A percentile compares a stretch with the other conserved stretches of the same genome.
These are phyloP conservation scores for Gaillardinia entomophila DNA, from an alignment of 805 yeast genomes.

Conservation along the genomic window DNA sequence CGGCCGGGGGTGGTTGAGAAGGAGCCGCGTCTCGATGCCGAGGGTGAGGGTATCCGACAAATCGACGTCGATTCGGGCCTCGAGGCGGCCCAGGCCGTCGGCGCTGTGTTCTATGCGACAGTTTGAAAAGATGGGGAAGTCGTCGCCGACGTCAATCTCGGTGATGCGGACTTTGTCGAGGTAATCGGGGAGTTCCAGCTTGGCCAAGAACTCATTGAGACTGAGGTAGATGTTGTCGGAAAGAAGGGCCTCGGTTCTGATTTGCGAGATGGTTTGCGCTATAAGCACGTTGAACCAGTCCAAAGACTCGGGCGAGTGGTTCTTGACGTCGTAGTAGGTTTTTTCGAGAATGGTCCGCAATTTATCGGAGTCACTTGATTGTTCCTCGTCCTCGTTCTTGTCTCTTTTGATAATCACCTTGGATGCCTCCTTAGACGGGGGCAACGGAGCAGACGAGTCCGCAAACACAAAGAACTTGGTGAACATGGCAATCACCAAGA, in stretches of 20 bases:
- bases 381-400: conserved; percentile 14
- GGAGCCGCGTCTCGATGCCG: conserved; percentile 74
- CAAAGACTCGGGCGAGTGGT: conserved; percentile 82
- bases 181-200: conserved; percentile 70
- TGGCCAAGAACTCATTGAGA: conserved; percentile 58
- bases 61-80: conserved; percentile 89
- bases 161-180: conserved; percentile 72
- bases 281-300: conserved; percentile 96
- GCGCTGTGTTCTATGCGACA: conserved; percentile 70
- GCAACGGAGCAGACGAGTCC: conserved; percentile 39
- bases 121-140: conserved; percentile 90
- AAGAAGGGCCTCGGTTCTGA: conserved; percentile 81
- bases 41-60: conserved; percentile 79
- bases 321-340: conserved; percentile 85
- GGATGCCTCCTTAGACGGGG: conserved; percentile 20
- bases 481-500: conserved; percentile 55
- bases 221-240: conserved; percentile 83
- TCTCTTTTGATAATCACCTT: conserved; percentile 30
- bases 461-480: conserved; percentile 74
- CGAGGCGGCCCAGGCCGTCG: conserved; percentile 49
- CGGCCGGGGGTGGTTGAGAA: conserved; percentile 79
- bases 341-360: conserved; percentile 66
- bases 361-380: conserved; percentile 11
- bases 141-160: conserved; percentile 90
- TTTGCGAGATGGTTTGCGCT: conserved; percentile 84